Base-by-base conservation (phyloP, 2,329 filamentous ascomycete genomes). In the Neophaeococcomyces mojaviensis region DNA sequence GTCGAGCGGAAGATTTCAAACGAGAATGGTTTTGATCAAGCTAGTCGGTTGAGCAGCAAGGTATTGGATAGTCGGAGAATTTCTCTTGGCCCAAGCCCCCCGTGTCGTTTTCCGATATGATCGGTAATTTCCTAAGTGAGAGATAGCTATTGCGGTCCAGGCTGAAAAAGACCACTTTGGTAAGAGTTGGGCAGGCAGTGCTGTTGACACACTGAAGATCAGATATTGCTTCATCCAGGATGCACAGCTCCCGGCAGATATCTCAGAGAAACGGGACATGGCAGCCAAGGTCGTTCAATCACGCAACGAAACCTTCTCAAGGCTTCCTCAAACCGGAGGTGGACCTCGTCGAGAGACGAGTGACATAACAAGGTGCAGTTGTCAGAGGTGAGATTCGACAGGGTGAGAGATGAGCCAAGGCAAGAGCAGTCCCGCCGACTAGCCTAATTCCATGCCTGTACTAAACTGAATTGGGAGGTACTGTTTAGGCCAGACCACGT, bases 321-420 rank as follows among this genome's bases (percentile, higher is more conserved):
- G 24, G 24, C n/a, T 28, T 28, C 24, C 24, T 28, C 24, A 6
- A 28, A 28, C 5, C 5, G 5, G 5, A 28, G 10, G 24, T 28
- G 24, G 24, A 28, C 10, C 24, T 28, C 24, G 5, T 28, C 5
- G 24, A 38, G 4, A 24, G 36, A 24, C 16, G 19, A 18, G 39
- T 20, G 9, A 32, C 16, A 20, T 31, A 4, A 33, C n/a, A 18
- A 10, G 19, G 12, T 31, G 28, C 13, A 30, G 10, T 15, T 15
- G 28, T 32, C 22, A 15, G 9, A 31, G 39, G 15, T n/a, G 30
- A 33, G 28, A 41, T 33, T 41, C 26, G 26, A 41, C 39, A 32
- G 39, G 24, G 39, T n/a, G 18, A 15, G 15, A 13, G 15, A n/a
- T 41, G 39, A 41, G 24, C 39, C 39, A 41, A 39, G 20, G 37